Percentiles rank a stretch among this genome's conserved stretches.
Conservation (phyloP, 2,329 filamentous ascomycete genomes). For the Proliferodiscus dingleyae region DNA sequence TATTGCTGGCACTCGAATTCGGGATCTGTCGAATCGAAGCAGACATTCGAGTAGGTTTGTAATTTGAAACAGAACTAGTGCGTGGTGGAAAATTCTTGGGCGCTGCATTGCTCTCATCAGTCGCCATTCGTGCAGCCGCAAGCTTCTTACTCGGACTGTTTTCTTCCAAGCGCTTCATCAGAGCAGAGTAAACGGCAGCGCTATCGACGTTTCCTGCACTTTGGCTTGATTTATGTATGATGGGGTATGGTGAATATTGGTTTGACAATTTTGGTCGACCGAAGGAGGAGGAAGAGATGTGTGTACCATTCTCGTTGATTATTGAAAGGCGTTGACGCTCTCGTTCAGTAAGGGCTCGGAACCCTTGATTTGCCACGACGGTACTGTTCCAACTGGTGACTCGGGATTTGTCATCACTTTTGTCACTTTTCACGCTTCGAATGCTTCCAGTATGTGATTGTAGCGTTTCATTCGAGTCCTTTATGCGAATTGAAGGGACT, state of each 20-base stretch:
- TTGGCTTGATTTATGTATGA: constrained; percentile 16
- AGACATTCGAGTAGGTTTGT: constrained; percentile 11
- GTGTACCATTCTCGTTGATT: constrained; percentile 53
- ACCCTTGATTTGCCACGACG: constrained; percentile 40
- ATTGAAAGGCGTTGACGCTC: constrained; percentile 56
- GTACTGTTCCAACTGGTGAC: constrained; percentile 71
- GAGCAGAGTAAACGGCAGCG: constrained; percentile 56
- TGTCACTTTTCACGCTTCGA: constrained; percentile 40
- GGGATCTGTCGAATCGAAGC: constrained; percentile 26
- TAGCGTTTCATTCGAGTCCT: constrained; percentile 42
- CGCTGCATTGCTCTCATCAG: constrained; percentile 13
- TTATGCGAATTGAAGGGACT: constrained; percentile 46
- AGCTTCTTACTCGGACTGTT: constrained; percentile 30
- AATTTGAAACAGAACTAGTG: constrained; percentile 16
- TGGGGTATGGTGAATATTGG: constrained; percentile 26
- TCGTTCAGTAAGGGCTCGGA: constrained; percentile 34
- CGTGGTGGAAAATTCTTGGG: constrained; percentile 8
- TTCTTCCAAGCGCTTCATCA: constrained; percentile 52
- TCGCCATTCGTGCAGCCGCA: constrained; percentile 17
- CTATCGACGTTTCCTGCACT: constrained; percentile 41
- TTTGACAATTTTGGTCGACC: constrained; percentile 25
- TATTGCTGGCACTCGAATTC: constrained; percentile 7
- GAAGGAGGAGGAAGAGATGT: constrained; percentile 38
- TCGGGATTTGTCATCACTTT: constrained; percentile 52
- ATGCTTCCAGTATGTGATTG: constrained; percentile 52